Conservation (phyloP, 345 rosid genomes). For the Clarkia xantiana region DNA sequence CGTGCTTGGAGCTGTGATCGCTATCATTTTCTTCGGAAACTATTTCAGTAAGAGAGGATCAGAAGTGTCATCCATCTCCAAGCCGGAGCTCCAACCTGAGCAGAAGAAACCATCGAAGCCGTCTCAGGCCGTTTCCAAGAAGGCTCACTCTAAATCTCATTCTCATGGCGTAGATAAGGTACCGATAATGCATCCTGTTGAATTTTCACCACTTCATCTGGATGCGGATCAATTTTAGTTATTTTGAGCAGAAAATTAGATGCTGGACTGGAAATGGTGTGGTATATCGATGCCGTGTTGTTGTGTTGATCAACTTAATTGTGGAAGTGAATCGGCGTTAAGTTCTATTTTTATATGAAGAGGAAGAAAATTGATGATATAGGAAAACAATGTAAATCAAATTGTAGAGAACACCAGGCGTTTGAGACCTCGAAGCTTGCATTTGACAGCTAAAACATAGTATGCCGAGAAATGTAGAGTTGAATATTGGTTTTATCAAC, state of each 20-base stretch:
- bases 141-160: slow-evolving; percentile 48
- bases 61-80: slow-evolving; percentile 56
- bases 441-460: too few relatives aligned
- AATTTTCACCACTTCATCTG: neutral
- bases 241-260: neutral
- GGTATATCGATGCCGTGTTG: neutral
- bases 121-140: slow-evolving; percentile 27
- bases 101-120: slow-evolving; percentile 41
- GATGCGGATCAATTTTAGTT: neutral
- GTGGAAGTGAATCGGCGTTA: too few relatives aligned
- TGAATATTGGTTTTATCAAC: too few relatives aligned
- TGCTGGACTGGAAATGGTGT: neutral
- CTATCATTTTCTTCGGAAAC: slow-evolving; percentile 55
- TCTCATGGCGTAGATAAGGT: slow-evolving; percentile 61
- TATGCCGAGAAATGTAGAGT: too few relatives aligned
- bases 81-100: slow-evolving; percentile 43
- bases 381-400: too few relatives aligned
- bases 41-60: slow-evolving; percentile 67
- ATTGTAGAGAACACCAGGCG: too few relatives aligned
- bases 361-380: too few relatives aligned
- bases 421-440: too few relatives aligned
- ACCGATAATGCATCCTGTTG: neutral
- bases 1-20: slow-evolving; percentile 44
- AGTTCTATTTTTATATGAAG: too few relatives aligned
- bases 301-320: neutral